phyloP scores from a whole-genome alignment of 1,284 basidiomycete genomes.

The Serendipita sp. region DNA sequence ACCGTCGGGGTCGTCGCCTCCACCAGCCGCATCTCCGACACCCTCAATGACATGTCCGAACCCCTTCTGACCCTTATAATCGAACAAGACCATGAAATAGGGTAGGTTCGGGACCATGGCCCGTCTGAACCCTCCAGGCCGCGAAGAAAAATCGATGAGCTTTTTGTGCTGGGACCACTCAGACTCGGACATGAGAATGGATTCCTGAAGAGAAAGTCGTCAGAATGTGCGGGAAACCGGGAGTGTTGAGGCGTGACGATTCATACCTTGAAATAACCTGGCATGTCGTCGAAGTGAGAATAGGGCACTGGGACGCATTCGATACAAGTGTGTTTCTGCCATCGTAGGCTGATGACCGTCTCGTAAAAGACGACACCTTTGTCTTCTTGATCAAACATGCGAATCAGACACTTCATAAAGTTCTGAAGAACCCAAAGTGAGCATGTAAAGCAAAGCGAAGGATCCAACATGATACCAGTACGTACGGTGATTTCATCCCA shows the following conservation, averaged over 20 bases:
- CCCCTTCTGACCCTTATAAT: constrained; percentile 91
- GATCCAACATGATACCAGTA: constrained; percentile 12
- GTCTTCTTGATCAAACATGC: constrained; percentile 80
- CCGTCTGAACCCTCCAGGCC: constrained; percentile 80
- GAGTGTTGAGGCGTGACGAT: constrained; percentile 9
- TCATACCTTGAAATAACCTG: constrained; percentile 80
- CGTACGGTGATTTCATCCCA: constrained; percentile 91
- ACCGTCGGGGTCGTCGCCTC: constrained; percentile 39
- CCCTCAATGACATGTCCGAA: constrained; percentile 97
- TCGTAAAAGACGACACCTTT: constrained; percentile 90
- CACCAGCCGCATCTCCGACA: constrained; percentile 46
- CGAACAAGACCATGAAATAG: constrained; percentile 98
- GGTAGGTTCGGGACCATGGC: constrained; percentile 92
- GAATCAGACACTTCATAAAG: constrained; percentile 98
- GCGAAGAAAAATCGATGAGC: constrained; percentile 79
- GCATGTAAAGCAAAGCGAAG: background rate
- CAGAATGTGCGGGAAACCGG: background rate
- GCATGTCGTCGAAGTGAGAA: constrained; percentile 70
- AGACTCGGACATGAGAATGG: constrained; percentile 76
- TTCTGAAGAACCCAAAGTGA: constrained; percentile 41
- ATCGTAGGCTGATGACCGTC: constrained; percentile 72
- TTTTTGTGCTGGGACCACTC: constrained; percentile 99
- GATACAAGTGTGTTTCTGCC: constrained; percentile 83
- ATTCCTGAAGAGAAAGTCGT: constrained; percentile 44
- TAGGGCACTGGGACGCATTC: constrained; percentile 86